Evolutionary conservation across 345 rosid species (phyloP), one percentile per base, ranked within the genome.

Genomic region (Gossypium australe): DNA sequence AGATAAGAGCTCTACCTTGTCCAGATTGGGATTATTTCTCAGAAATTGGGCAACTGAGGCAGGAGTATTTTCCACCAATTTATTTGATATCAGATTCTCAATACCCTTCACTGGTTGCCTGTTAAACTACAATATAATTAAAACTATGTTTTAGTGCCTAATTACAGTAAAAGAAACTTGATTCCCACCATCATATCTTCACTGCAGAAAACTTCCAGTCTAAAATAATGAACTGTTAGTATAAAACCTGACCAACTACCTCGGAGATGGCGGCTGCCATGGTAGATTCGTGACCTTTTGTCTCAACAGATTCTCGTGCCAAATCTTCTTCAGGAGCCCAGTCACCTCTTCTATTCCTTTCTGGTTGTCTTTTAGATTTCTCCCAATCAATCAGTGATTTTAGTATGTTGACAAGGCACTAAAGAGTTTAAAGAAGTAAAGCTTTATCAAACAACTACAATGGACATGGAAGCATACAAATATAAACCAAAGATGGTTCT

Each of bases 341-440:
- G 79, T 70, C 72, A 49, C 74, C 83, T 78, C 75, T 82, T 34
- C 73, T 86, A 74, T 79, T 86, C 77, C 78, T 79, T 67, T 59
- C 78, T 71, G 81, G 80, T 65, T 87, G 87, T 80, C 85, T 86
- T 59, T 81, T 84, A 69, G 81, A 71, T 81, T 86, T 91, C 88
- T 91, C 98, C 99, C 98, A 95, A 60, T 90, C 98, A 84, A 95
- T 92, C 78, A 95, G 84, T 73, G 96, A 95, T 80, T 93, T 93
- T 67, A 95, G 89, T 77, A 95, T 89, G 72, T 82, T 93, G 68
- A 95, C 95, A 53, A 95, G 89, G 84, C 98, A 93, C 99, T 94
- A 86, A n/a, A 84, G 61, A 79, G 69, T 74, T 79, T 53, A 70
- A 34, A 56, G 68, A 74, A 72, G 79, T 67, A 81, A 72, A 45